Evolutionary conservation across 306 rosid genomes (phyloP).

Genomic region (Corylus americana): DNA sequence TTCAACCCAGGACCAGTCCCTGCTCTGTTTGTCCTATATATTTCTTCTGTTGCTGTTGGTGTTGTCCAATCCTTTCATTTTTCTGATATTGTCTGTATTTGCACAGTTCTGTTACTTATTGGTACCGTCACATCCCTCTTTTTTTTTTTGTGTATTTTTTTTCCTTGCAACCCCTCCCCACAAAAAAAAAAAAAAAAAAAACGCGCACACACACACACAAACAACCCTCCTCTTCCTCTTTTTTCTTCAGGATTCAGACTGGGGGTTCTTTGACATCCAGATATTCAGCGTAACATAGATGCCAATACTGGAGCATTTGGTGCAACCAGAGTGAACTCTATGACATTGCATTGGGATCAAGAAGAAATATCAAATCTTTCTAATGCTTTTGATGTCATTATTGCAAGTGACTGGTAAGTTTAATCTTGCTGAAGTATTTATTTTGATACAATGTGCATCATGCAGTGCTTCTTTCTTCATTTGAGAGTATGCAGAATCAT

Average conservation of each 20-base stretch:
- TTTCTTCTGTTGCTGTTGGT: not conserved
- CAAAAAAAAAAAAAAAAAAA: no score
- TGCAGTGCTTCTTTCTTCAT: constrained; percentile 7
- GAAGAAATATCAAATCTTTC: constrained; percentile 47
- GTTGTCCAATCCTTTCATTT: not conserved
- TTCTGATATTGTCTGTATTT: no score
- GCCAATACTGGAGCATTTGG: constrained; percentile 75
- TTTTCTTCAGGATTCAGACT: constrained; percentile 12
- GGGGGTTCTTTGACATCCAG: constrained; percentile 50
- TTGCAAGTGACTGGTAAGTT: constrained; percentile 84
- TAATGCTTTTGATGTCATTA: constrained; percentile 63
- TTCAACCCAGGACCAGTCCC: not conserved
- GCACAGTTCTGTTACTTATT: not conserved
- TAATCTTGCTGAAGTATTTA: constrained; percentile 16
- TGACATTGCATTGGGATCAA: constrained; percentile 87
- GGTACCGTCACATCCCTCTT: not conserved
- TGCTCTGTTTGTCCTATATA: not conserved
- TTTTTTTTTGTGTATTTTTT: no score
- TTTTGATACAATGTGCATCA: constrained; percentile 3
- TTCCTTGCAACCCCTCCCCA: not conserved
- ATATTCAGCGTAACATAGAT: constrained; percentile 77
- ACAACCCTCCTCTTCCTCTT: not conserved
- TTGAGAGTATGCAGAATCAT: not conserved
- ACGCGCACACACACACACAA: no score
- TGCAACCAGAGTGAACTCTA: constrained; percentile 64